phyloP scores from a whole-genome alignment of 2,329 filamentous ascomycete species.

The Exophiala viscosa region DNA sequence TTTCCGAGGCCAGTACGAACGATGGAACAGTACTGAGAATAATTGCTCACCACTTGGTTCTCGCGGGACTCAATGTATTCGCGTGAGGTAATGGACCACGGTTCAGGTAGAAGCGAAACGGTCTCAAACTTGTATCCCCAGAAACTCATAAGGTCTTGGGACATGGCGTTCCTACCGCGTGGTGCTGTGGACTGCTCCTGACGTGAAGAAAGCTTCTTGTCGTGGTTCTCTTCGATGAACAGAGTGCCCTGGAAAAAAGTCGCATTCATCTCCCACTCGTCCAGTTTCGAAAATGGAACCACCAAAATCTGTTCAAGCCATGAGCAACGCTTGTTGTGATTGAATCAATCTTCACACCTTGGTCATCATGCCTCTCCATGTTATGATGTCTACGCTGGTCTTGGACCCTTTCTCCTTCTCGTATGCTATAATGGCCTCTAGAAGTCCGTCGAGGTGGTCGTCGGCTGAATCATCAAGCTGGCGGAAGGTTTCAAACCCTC shows the following conservation, averaged over 20 bases:
- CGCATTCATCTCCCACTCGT: slow-evolving; percentile 82
- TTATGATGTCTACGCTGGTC: slow-evolving; percentile 75
- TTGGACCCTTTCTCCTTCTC: slow-evolving; percentile 66
- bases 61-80: slow-evolving; percentile 76
- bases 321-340: slow-evolving; percentile 8
- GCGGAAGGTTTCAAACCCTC: slow-evolving; percentile 76
- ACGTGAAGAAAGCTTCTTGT: slow-evolving; percentile 63
- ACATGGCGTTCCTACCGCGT: slow-evolving; percentile 52
- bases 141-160: slow-evolving; percentile 81
- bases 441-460: slow-evolving; percentile 79
- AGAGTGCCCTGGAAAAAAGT: slow-evolving; percentile 73
- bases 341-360: slow-evolving; percentile 57
- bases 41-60: slow-evolving; percentile 72
- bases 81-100: slow-evolving; percentile 69
- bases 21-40: slow-evolving; percentile 92
- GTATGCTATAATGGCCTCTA: slow-evolving; percentile 69
- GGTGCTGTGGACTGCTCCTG: slow-evolving; percentile 53
- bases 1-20: slow-evolving; percentile 83
- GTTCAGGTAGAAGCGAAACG: slow-evolving; percentile 67
- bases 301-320: slow-evolving; percentile 67
- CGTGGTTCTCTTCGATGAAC: slow-evolving; percentile 84
- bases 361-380: slow-evolving; percentile 98
- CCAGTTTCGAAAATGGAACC: slow-evolving; percentile 73
- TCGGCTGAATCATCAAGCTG: slow-evolving; percentile 79
- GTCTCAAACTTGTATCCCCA: slow-evolving; percentile 99